Evolutionary conservation across 108 stramenopile genomes (phyloP).

Genomic region (Epipyxis sp.): DNA sequence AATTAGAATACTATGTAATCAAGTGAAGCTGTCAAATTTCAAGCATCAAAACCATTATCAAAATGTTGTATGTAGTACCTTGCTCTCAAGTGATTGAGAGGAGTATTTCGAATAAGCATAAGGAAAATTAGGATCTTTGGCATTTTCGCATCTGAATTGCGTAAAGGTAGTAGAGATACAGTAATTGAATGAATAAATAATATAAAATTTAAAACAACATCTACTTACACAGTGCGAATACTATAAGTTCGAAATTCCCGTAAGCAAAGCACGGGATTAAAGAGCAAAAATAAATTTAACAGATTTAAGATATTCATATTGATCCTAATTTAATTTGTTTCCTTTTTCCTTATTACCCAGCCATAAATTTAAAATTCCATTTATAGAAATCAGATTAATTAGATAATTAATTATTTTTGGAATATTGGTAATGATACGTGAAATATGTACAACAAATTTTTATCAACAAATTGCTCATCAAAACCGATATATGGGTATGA

Average conservation of each 20-base stretch:
- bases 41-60: neutral
- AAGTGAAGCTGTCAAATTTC: neutral
- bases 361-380: no score
- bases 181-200: neutral
- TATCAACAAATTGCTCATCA: no score
- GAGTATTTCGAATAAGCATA: slow-evolving; percentile 71
- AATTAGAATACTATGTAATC: neutral
- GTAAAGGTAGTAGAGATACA: neutral
- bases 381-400: no score
- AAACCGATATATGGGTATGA: no score
- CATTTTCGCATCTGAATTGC: neutral
- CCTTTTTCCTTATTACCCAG: no score
- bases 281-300: no score
- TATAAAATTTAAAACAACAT: neutral
- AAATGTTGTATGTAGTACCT: slow-evolving; percentile 27
- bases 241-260: neutral
- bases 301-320: no score
- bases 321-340: no score
- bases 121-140: slow-evolving; percentile 62
- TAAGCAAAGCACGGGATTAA: no score
- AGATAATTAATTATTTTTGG: no score
- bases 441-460: no score
- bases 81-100: slow-evolving; percentile 63
- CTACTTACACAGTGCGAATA: neutral
- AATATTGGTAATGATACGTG: no score